phyloP scores from a whole-genome alignment of 306 rosid genomes.

The Quercus gilva region DNA sequence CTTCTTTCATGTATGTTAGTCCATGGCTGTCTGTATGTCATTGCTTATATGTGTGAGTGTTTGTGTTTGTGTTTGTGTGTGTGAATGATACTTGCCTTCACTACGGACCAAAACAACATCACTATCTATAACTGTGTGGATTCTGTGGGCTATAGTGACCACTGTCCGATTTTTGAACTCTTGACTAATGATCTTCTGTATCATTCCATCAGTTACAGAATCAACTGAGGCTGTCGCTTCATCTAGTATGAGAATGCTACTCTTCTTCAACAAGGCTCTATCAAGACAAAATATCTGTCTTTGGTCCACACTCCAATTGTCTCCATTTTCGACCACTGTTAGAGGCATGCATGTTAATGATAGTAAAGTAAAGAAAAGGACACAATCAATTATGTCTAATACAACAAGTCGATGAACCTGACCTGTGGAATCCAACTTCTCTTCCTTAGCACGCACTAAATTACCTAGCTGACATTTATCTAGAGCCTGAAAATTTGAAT shows the following conservation, averaged over 20 bases:
- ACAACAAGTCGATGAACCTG: slow-evolving; percentile 15
- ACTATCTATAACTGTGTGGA: slow-evolving; percentile 80
- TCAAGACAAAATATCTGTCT: slow-evolving; percentile 86
- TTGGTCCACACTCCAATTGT: slow-evolving; percentile 92
- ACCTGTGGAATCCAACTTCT: slow-evolving; percentile 71
- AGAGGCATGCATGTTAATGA: slow-evolving; percentile 18
- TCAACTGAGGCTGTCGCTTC: slow-evolving; percentile 94
- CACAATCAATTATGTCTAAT: background rate
- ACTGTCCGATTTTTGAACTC: slow-evolving; percentile 77
- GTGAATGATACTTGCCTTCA: slow-evolving; percentile 50
- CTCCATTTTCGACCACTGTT: slow-evolving; percentile 90
- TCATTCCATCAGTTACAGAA: slow-evolving; percentile 84
- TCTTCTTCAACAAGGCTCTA: slow-evolving; percentile 79
- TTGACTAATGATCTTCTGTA: slow-evolving; percentile 67
- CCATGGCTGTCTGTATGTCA: too few relatives aligned
- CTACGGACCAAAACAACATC: slow-evolving; percentile 88
- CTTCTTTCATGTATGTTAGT: too few relatives aligned
- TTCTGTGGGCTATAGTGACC: slow-evolving; percentile 87
- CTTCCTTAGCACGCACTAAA: slow-evolving; percentile 63
- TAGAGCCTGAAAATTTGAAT: slow-evolving; percentile 53
- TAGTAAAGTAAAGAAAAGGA: background rate
- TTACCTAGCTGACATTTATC: slow-evolving; percentile 86
- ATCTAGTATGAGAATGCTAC: slow-evolving; percentile 77
- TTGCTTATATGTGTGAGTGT: background rate
- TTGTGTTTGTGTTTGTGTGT: too few relatives aligned